These are phyloP conservation scores for Balansia obtecta DNA, from an alignment of 2,329 filamentous ascomycete genomes.

Conservation along the genomic window DNA sequence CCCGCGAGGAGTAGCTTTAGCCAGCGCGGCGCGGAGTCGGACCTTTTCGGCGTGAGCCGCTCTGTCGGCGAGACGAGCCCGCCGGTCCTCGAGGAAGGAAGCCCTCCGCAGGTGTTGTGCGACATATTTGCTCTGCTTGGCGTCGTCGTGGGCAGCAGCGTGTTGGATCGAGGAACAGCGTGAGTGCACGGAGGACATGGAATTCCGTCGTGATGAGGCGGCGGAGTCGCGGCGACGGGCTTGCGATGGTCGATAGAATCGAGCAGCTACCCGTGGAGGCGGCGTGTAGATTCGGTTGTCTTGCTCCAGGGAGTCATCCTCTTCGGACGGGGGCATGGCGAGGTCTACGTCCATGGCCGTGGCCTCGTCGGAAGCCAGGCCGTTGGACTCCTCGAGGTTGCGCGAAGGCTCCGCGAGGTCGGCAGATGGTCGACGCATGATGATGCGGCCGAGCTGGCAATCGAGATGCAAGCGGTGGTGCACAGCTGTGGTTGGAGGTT, in stretches of 20 bases:
- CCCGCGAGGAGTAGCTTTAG: slow-evolving; percentile 55
- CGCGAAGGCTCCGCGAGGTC: slow-evolving; percentile 30
- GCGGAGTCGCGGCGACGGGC: slow-evolving; percentile 63
- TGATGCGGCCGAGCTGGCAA: slow-evolving; percentile 9
- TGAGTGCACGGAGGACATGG: slow-evolving; percentile 63
- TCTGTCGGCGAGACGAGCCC: slow-evolving; percentile 65
- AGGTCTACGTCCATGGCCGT: slow-evolving; percentile 23
- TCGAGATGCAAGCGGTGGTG: background rate
- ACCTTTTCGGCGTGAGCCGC: slow-evolving; percentile 78
- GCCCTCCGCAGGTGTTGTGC: slow-evolving; percentile 69
- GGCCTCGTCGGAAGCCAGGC: slow-evolving; percentile 17
- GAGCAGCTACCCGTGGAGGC: slow-evolving; percentile 64
- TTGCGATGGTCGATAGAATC: slow-evolving; percentile 58
- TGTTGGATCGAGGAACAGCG: slow-evolving; percentile 49
- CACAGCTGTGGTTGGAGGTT: background rate
- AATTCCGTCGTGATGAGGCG: slow-evolving; percentile 68
- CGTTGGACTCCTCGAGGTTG: slow-evolving; percentile 24
- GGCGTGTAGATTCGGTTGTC: slow-evolving; percentile 40
- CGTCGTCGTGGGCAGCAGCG: slow-evolving; percentile 32
- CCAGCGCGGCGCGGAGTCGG: slow-evolving; percentile 59
- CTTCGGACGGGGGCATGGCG: slow-evolving; percentile 25
- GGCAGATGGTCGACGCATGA: slow-evolving; percentile 30
- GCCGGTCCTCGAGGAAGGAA: slow-evolving; percentile 70
- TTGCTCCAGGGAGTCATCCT: slow-evolving; percentile 23
- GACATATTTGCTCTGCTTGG: slow-evolving; percentile 63